Conservation (phyloP, 805 yeast species). For the Wickerhamomyces pijperi region DNA sequence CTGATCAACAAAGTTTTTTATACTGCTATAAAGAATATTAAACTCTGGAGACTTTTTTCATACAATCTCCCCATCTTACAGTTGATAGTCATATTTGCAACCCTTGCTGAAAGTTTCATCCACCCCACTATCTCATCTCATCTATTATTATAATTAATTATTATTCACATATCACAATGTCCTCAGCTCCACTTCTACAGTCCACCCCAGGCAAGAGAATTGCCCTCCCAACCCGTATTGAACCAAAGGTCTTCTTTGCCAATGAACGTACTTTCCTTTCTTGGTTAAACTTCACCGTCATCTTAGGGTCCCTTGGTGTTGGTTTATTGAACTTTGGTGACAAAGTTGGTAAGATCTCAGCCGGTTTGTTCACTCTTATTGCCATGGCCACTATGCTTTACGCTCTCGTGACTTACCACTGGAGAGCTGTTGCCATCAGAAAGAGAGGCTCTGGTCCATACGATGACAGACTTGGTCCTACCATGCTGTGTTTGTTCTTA, state of each 20-base stretch:
- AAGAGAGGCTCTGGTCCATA: slow-evolving; percentile 98
- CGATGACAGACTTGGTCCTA: slow-evolving; percentile 97
- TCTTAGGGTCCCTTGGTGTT: slow-evolving; percentile 91
- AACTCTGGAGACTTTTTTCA: no score
- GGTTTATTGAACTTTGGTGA: slow-evolving; percentile 97
- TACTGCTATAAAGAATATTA: no score
- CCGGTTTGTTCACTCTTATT: slow-evolving; percentile 87
- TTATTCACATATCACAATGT: no score
- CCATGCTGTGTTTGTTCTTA: slow-evolving; percentile 89
- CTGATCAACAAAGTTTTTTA: no score
- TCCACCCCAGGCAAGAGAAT: slow-evolving; percentile 81
- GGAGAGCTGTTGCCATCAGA: slow-evolving; percentile 99
- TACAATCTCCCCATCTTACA: no score
- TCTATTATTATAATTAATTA: no score
- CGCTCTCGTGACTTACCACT: slow-evolving; percentile 91
- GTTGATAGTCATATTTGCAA: no score
- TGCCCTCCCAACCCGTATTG: slow-evolving; percentile 95
- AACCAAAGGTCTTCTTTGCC: slow-evolving; percentile 98
- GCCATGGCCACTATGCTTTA: slow-evolving; percentile 98
- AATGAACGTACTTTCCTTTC: slow-evolving; percentile 97
- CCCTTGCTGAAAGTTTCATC: no score
- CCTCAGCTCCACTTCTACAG: slow-evolving; percentile 64
- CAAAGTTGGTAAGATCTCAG: slow-evolving; percentile 80
- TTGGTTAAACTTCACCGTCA: slow-evolving; percentile 98
- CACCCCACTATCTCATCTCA: no score